Conservation (phyloP, 2,329 filamentous ascomycete species). For the Trichoderma endophyticum region DNA sequence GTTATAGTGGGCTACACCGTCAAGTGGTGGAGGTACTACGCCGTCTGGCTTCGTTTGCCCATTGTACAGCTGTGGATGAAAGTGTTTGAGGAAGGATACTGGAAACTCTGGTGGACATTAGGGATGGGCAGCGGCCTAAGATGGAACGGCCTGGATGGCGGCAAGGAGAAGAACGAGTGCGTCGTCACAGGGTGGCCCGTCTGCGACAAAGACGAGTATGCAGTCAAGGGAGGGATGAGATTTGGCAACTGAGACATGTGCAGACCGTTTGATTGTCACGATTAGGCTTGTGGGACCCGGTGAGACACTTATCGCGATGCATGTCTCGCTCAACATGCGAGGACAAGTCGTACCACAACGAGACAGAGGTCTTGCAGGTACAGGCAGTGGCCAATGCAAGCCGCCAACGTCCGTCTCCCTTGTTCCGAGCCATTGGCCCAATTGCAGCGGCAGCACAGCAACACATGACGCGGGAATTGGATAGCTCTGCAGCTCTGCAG, state of each 20-base stretch:
- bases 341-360: not conserved
- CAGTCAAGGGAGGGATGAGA: constrained; percentile 3
- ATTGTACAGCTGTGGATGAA: constrained; percentile 18
- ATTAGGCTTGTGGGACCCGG: not conserved
- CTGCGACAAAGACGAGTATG: constrained; percentile 1
- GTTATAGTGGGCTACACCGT: constrained; percentile 17
- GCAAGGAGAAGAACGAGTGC: constrained; percentile 18
- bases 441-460: not conserved
- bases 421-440: not conserved
- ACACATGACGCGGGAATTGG: not conserved
- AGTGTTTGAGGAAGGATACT: constrained; percentile 17
- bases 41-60: constrained; percentile 19
- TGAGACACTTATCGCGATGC: not conserved
- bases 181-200: constrained; percentile 15
- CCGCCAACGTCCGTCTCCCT: not conserved
- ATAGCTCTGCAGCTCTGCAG: not conserved
- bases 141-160: constrained; percentile 17
- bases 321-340: not conserved
- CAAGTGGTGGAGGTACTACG: constrained; percentile 20
- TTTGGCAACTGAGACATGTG: constrained; percentile 1
- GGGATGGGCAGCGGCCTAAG: constrained; percentile 16
- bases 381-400: not conserved
- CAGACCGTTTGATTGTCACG: not conserved
- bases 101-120: constrained; percentile 17
- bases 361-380: not conserved